A percentile compares a stretch with the other conserved stretches of the same genome.
Conservation (phyloP, 345 rosid genomes). For the Rhizophora apiculata region DNA sequence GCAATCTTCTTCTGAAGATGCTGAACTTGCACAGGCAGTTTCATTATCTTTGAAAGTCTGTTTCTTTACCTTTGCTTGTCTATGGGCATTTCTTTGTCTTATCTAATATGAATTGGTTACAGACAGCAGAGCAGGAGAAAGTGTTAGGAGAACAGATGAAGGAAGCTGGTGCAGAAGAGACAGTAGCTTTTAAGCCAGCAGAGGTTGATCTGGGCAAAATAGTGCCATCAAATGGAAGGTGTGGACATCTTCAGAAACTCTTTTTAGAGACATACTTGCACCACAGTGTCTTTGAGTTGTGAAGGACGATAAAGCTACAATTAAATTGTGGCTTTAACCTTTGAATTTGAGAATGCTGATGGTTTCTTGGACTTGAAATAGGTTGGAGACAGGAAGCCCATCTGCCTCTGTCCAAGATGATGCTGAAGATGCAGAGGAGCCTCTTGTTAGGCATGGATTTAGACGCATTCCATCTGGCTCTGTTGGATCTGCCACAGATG, state of each 20-base stretch:
- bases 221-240: constrained; percentile 71
- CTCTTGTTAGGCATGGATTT: constrained; percentile 68
- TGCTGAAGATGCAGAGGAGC: constrained; percentile 69
- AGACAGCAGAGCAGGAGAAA: constrained; percentile 70
- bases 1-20: constrained; percentile 45
- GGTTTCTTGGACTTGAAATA: constrained; percentile 20
- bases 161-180: constrained; percentile 37
- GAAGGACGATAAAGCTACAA: background rate
- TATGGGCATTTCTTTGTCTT: background rate
- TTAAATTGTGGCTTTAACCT: background rate
- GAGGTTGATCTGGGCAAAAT: constrained; percentile 33
- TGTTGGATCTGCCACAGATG: constrained; percentile 43
- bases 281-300: background rate
- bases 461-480: constrained; percentile 49
- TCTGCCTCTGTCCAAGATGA: constrained; percentile 54
- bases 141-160: constrained; percentile 34
- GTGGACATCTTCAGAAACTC: constrained; percentile 13
- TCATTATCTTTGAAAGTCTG: constrained; percentile 64
- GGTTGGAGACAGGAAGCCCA: constrained; percentile 65
- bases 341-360: background rate
- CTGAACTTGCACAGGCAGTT: constrained; percentile 65
- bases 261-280: background rate
- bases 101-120: constrained; percentile 29
- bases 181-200: constrained; percentile 35
- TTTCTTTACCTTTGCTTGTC: constrained; percentile 8